Evolutionary conservation across 768 basidiomycete genomes (phyloP), one percentile per base, ranked within the genome.

Genomic region (Pisolithus albus): DNA sequence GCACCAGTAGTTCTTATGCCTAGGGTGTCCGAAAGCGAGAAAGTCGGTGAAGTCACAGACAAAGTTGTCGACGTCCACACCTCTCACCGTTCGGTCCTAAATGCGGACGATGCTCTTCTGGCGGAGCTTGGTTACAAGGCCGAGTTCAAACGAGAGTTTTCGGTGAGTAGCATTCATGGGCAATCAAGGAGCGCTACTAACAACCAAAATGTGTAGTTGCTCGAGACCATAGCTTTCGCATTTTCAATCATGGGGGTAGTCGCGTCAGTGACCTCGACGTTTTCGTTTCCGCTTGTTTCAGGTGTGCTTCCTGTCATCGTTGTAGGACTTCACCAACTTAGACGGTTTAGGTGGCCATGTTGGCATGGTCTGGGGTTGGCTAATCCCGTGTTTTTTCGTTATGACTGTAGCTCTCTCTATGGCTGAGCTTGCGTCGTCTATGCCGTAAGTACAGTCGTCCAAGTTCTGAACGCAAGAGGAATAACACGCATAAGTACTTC

Each of bases 331-430:
- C 16, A 3, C 44, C 32, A 48, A 49, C 38, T 18, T 30, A 47
- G 49, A 24, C 42, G 28, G 1, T 7, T 10, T 47, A 81, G 86
- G 86, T 49, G 86, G 86, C 3, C 85, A 88, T 65, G 83, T 85
- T 21, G 86, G 86, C 15, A 80, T 88, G 76, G 77, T 86, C 18
- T 87, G 81, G 70, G 86, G 85, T 36, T 88, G 85, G 86, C 67
- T 86, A 24, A 83, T 86, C 56, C 86, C 85, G 6, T 75, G 74
- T 56, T 67, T 82, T 43, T 87, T 87, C 54, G 86, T 87, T 24
- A 72, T 82, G 70, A 72, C 76, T 5, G 74, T 87, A 15, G 84
- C 86, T 4, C 72, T 82, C 15, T 83, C 79, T n/a, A 80, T 88
- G 74, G 85, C 85, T 4, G 86, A 88, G 60, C 57, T 88, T 32